Evolutionary conservation across 139 green algal genomes (phyloP).

Genomic region (Chlorella sp.): DNA sequence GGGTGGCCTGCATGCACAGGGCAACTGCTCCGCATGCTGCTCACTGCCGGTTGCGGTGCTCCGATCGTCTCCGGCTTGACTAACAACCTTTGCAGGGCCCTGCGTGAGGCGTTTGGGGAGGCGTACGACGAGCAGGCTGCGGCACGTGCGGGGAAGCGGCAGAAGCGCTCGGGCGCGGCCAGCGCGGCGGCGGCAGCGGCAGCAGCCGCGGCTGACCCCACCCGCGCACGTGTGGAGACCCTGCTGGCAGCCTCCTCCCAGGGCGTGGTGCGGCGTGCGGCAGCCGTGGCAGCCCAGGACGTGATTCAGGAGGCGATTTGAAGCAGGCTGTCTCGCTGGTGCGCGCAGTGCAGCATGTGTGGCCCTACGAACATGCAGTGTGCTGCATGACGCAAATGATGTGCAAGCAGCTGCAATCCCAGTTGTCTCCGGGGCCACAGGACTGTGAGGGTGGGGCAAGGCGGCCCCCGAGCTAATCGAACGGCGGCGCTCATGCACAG

Average conservation of each 20-base stretch:
- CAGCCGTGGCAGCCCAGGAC: too few relatives aligned
- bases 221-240: constrained; percentile 15
- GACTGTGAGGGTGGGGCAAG: too few relatives aligned
- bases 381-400: too few relatives aligned
- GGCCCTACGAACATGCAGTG: too few relatives aligned
- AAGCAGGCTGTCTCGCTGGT: too few relatives aligned
- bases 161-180: background rate
- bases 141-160: constrained; percentile 10
- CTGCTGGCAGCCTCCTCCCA: constrained; percentile 5
- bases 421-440: too few relatives aligned
- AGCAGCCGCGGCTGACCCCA: constrained; percentile 9
- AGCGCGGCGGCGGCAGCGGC: background rate
- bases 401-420: too few relatives aligned
- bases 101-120: constrained; percentile 27
- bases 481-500: too few relatives aligned
- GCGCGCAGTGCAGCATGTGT: too few relatives aligned
- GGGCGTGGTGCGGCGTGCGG: too few relatives aligned
- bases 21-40: background rate
- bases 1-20: background rate
- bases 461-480: too few relatives aligned
- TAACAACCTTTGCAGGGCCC: background rate
- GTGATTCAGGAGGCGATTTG: too few relatives aligned
- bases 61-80: background rate
- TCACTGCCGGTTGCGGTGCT: background rate
- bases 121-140: background rate